These are phyloP conservation scores for Fusarium xylarioides DNA, from an alignment of 2,329 filamentous ascomycete genomes.

Conservation along the genomic window DNA sequence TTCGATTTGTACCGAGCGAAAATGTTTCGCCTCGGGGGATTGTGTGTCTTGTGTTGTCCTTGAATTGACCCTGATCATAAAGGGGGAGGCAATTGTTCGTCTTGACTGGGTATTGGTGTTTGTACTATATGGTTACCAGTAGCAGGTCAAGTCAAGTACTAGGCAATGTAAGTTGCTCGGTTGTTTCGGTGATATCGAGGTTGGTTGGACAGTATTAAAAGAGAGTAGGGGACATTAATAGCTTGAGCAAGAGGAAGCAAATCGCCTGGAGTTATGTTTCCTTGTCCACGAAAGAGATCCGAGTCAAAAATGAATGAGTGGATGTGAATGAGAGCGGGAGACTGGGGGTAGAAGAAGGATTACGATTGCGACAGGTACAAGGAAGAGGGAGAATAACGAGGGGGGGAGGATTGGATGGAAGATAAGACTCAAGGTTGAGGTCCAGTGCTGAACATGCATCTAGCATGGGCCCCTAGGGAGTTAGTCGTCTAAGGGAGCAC, in stretches of 20 bases:
- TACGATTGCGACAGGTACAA: conserved; percentile 12
- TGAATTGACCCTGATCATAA: conserved; percentile 18
- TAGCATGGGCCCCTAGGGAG: neutral
- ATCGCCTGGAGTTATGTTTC: conserved; percentile 42
- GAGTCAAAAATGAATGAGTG: conserved; percentile 37
- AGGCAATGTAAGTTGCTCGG: neutral
- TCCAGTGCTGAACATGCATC: neutral
- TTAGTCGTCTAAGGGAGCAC: neutral
- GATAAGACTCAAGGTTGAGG: conserved; percentile 24
- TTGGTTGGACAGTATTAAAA: conserved; percentile 29
- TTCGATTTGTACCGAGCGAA: conserved; percentile 1
- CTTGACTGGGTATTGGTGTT: conserved; percentile 8
- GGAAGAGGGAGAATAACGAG: conserved; percentile 24
- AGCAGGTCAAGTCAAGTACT: neutral
- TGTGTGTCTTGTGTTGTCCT: conserved; percentile 24
- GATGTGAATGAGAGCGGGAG: conserved; percentile 34
- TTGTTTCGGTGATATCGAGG: conserved; percentile 1
- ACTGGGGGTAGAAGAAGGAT: conserved; percentile 41
- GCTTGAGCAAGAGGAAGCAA: conserved; percentile 30
- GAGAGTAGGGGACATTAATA: conserved; percentile 36
- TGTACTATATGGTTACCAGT: conserved; percentile 10
- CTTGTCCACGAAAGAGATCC: conserved; percentile 40
- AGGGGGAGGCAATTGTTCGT: conserved; percentile 24
- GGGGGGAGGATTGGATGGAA: conserved; percentile 30
- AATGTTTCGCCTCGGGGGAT: conserved; percentile 26